These are phyloP conservation scores for Syzygium aqueum DNA, from an alignment of 345 rosid species.

Conservation along the genomic window DNA sequence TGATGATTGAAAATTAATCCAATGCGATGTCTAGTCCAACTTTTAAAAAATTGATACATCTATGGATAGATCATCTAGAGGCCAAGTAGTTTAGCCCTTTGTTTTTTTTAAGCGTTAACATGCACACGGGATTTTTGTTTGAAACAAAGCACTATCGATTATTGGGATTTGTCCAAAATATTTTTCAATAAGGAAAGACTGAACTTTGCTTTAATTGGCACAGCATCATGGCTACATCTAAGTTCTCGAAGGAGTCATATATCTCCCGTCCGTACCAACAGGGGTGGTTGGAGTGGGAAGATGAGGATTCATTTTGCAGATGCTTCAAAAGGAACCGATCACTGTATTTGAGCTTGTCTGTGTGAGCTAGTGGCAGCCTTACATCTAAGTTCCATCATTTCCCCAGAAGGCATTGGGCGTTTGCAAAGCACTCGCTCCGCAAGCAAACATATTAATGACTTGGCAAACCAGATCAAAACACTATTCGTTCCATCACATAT, in stretches of 20 bases:
- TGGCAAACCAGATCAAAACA: neutral
- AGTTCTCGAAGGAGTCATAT: too few relatives aligned
- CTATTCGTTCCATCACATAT: neutral
- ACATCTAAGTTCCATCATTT: neutral
- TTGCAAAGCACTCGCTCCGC: neutral
- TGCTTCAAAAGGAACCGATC: neutral
- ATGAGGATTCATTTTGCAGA: neutral
- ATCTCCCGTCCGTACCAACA: too few relatives aligned
- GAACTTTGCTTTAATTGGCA: too few relatives aligned
- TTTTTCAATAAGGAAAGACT: neutral
- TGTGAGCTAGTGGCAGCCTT: neutral
- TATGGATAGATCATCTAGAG: too few relatives aligned
- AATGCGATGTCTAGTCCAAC: too few relatives aligned
- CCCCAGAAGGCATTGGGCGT: neutral
- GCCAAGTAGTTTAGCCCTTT: too few relatives aligned
- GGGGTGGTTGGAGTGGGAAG: neutral
- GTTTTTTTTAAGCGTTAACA: too few relatives aligned
- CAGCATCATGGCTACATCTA: too few relatives aligned
- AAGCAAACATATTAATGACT: neutral
- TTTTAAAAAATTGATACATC: too few relatives aligned
- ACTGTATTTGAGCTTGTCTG: neutral
- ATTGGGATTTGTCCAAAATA: too few relatives aligned
- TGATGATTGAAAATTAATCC: too few relatives aligned
- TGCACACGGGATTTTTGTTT: too few relatives aligned
- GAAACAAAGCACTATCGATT: neutral